phyloP scores from a whole-genome alignment of 345 rosid genomes.

The Eucalyptus regnans region DNA sequence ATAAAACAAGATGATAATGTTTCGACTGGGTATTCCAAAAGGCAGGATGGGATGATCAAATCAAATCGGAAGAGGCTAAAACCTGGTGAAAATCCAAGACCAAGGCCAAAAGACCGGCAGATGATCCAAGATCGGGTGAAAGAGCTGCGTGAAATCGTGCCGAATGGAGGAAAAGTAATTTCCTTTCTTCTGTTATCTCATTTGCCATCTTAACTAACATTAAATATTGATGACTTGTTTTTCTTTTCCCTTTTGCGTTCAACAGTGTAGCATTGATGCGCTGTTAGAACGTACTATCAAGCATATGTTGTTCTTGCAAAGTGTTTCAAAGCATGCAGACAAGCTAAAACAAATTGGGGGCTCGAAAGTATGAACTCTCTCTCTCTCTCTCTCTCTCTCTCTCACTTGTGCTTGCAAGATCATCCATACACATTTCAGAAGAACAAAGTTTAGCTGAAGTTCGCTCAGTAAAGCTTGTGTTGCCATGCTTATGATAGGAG shows the following conservation, averaged over 20 bases:
- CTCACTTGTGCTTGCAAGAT: not conserved
- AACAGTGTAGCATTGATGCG: conserved; percentile 98
- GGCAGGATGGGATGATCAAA: conserved; percentile 41
- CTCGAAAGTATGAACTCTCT: conserved; percentile 45
- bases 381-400: not conserved
- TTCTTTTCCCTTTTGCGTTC: conserved; percentile 1
- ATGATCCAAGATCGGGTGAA: conserved; percentile 98
- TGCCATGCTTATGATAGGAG: not conserved
- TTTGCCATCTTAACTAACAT: not conserved
- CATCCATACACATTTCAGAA: not conserved
- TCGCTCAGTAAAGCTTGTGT: not conserved
- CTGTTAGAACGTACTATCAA: conserved; percentile 88
- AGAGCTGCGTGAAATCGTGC: conserved; percentile 94
- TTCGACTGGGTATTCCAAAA: conserved; percentile 48
- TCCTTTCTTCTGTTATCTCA: not conserved
- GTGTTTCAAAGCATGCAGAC: conserved; percentile 87
- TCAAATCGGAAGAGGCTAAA: conserved; percentile 73
- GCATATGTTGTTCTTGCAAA: conserved; percentile 98
- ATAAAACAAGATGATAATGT: conserved; percentile 33
- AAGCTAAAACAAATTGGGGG: conserved; percentile 71
- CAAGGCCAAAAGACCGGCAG: conserved; percentile 98
- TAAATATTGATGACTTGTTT: not conserved
- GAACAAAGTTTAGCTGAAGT: not conserved
- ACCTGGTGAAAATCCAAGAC: conserved; percentile 89
- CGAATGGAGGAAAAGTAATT: conserved; percentile 84